Evolutionary conservation across 2,329 filamentous ascomycete genomes (phyloP), one percentile per base, ranked within the genome.

Genomic region (Alternaria angustiovoidea): DNA sequence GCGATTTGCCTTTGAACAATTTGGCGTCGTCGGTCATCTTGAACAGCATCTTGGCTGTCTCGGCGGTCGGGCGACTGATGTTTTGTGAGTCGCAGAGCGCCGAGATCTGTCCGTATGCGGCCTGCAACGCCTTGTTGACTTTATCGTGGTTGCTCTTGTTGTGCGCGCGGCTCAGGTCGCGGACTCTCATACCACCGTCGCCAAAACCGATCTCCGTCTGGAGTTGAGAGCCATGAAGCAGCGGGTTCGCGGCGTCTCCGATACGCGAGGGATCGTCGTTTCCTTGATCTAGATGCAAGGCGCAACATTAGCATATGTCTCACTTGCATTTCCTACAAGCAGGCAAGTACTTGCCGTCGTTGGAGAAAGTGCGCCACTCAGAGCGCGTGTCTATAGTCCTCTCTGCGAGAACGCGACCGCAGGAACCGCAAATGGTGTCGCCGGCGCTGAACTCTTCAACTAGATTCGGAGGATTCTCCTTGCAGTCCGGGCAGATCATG

Each of bases 331-430:
- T 38, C 14, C 20, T 36, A 34, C 26, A 18, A n/a, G 14, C 34
- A 59, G 46, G 53, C 26, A 36, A 28, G 26, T 48, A 60, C 57
- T 60, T 60, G 57, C 53, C 96, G 75, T 99, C 95, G 77, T 98
- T 98, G 76, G 94, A 93, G 81, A 99, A 99, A 1, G 95, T 99
- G 77, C 95, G 92, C 95, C 95, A 99, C 82, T 99, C 95, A 48
- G 93, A 97, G 64, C 96, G 91, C 62, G 92, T 96, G 77, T 99
- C 96, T 75, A 99, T 94, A 77, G 95, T 93, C 67, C 93, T 91
- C 74, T 94, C 91, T 61, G 91, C 91, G 30, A 99, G 87, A 6
- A 99, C 95, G 34, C 97, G 85, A 38, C 95, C 95, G 74, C 95
- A 99, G 63, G 91, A 93, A 59, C 87, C 91, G 77, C 95, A 99